phyloP scores from a whole-genome alignment of 2,329 filamentous ascomycete species.

The Akanthomyces muscarius region DNA sequence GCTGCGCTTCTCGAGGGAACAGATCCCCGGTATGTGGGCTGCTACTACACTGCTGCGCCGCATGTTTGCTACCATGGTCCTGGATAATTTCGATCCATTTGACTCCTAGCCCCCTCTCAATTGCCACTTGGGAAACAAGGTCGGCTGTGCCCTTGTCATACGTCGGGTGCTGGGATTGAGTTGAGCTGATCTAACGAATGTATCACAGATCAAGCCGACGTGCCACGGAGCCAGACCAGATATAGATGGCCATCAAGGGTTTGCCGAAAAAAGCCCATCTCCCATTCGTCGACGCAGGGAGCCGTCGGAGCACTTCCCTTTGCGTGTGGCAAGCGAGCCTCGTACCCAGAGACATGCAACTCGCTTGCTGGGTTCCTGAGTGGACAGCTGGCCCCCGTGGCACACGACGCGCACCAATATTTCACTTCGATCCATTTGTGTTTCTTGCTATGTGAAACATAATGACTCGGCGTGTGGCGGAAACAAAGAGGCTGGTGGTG shows the following conservation, averaged over 20 bases:
- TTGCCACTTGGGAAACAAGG: background rate
- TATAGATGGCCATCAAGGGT: background rate
- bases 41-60: background rate
- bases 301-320: background rate
- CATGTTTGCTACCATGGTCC: background rate
- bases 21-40: background rate
- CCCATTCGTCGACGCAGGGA: background rate
- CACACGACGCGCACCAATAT: background rate
- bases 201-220: background rate
- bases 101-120: background rate
- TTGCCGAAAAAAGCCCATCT: background rate
- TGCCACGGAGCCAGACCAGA: background rate
- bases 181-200: background rate
- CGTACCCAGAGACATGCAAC: constrained; percentile 11
- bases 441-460: background rate
- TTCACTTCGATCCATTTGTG: background rate
- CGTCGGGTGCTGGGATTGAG: constrained; percentile 8
- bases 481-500: background rate
- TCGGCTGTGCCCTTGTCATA: background rate
- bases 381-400: background rate
- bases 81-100: background rate
- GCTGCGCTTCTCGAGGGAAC: background rate
- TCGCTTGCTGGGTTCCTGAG: constrained; percentile 9
- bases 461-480: background rate
- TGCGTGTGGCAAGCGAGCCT: constrained; percentile 11